A percentile compares a stretch with the other conserved stretches of the same genome.
Evolutionary conservation across 2,329 filamentous ascomycete genomes (phyloP).

Genomic region (Stylonectria norvegica): DNA sequence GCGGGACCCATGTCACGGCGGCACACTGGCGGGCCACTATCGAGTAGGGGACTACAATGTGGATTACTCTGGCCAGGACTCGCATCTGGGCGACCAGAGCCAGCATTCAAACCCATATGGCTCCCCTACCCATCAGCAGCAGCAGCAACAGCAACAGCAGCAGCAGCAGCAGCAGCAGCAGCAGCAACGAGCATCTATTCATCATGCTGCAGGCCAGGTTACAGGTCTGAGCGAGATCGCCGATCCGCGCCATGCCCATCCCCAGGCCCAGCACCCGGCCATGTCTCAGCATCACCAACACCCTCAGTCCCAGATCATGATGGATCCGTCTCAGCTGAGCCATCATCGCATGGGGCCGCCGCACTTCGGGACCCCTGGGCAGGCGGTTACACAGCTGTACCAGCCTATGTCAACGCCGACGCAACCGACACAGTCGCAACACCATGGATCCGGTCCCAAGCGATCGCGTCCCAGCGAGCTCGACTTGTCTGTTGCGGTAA

Average conservation of each 20-base stretch:
- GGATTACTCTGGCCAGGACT: slow-evolving; percentile 67
- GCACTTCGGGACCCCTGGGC: slow-evolving; percentile 49
- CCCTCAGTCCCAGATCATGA: slow-evolving; percentile 51
- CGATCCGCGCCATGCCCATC: slow-evolving; percentile 35
- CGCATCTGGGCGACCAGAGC: slow-evolving; percentile 61
- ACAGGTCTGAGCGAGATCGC: slow-evolving; percentile 45
- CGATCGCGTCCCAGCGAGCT: slow-evolving; percentile 57
- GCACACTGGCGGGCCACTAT: slow-evolving; percentile 72
- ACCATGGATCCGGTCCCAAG: slow-evolving; percentile 41
- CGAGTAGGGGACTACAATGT: slow-evolving; percentile 71
- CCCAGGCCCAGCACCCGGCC: slow-evolving; percentile 31
- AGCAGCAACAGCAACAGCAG: slow-evolving; percentile 37
- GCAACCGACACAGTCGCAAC: slow-evolving; percentile 30
- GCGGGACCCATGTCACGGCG: slow-evolving; percentile 70
- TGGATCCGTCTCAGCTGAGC: slow-evolving; percentile 54
- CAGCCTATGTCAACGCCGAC: slow-evolving; percentile 45
- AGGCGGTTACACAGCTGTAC: slow-evolving; percentile 52
- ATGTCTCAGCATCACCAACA: slow-evolving; percentile 46
- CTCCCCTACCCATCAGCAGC: slow-evolving; percentile 35
- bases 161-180: slow-evolving; percentile 44
- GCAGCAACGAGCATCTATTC: slow-evolving; percentile 46
- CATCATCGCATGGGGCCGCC: slow-evolving; percentile 50
- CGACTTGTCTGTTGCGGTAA: slow-evolving; percentile 50
- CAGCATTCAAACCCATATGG: slow-evolving; percentile 64
- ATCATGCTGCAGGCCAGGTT: slow-evolving; percentile 41